phyloP scores from a whole-genome alignment of 371 early-diverging fungal genomes.

The Haplosporangium sp. region DNA sequence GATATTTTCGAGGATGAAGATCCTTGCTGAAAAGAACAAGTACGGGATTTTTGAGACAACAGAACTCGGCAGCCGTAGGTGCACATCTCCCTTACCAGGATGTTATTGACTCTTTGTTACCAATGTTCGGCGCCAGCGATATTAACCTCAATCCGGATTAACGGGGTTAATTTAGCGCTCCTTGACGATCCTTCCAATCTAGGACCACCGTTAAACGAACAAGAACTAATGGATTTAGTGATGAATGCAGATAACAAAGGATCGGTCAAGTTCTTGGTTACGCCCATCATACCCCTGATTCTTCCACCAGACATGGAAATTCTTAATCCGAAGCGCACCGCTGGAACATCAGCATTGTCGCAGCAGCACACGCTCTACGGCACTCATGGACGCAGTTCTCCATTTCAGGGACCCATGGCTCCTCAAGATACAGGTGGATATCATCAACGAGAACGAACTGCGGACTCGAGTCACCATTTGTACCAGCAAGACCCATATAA shows the following conservation, averaged over 20 bases:
- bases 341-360: constrained; percentile 4
- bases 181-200: constrained; percentile 22
- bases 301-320: constrained; percentile 45
- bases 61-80: constrained; percentile 61
- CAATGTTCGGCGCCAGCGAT: no score
- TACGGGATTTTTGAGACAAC: constrained; percentile 66
- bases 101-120: no score
- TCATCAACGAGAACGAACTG: constrained; percentile 35
- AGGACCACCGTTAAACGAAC: constrained; percentile 33
- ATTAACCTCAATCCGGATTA: no score
- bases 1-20: constrained; percentile 61
- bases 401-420: constrained; percentile 19
- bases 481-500: constrained; percentile 31
- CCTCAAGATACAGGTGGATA: constrained; percentile 22
- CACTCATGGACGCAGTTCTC: constrained; percentile 27
- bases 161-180: constrained; percentile 8
- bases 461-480: constrained; percentile 26
- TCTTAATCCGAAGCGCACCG: constrained; percentile 40
- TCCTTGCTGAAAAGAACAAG: constrained; percentile 57
- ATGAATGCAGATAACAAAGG: constrained; percentile 36
- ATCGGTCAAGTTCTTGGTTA: constrained; percentile 43
- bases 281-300: constrained; percentile 44
- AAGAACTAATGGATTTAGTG: constrained; percentile 36
- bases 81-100: not conserved
- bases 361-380: constrained; percentile 8